Conservation (phyloP, 2,329 filamentous ascomycete species). For the Acephala macrosclerotiorum region DNA sequence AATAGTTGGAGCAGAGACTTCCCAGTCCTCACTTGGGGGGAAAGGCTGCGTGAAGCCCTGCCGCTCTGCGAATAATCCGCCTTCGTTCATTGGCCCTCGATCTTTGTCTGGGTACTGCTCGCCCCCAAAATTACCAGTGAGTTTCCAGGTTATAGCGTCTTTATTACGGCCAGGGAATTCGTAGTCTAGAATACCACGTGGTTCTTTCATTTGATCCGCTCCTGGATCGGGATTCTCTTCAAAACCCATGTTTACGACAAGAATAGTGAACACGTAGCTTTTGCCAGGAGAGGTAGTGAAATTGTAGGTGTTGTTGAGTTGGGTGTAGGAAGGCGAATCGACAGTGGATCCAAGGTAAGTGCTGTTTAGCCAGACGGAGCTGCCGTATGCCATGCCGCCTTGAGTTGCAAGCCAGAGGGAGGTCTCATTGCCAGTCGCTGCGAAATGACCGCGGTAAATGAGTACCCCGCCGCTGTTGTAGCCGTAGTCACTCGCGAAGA, state of each 20-base stretch:
- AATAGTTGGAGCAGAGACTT: slow-evolving; percentile 46
- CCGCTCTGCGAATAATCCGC: slow-evolving; percentile 66
- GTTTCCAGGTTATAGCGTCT: slow-evolving; percentile 62
- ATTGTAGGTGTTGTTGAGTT: slow-evolving; percentile 61
- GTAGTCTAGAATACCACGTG: slow-evolving; percentile 67
- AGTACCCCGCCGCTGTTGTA: slow-evolving; percentile 69
- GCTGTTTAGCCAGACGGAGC: slow-evolving; percentile 68
- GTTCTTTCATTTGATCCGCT: slow-evolving; percentile 64
- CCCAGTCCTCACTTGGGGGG: slow-evolving; percentile 54
- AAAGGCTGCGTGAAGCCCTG: slow-evolving; percentile 67
- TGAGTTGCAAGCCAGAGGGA: slow-evolving; percentile 63
- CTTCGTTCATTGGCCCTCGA: slow-evolving; percentile 70
- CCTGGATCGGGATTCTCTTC: slow-evolving; percentile 70
- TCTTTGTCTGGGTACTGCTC: slow-evolving; percentile 65
- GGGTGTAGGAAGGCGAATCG: slow-evolving; percentile 63
- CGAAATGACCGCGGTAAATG: slow-evolving; percentile 73
- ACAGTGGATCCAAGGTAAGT: slow-evolving; percentile 65
- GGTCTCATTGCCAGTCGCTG: slow-evolving; percentile 64
- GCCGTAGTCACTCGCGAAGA: slow-evolving; percentile 76
- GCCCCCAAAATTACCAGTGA: slow-evolving; percentile 71
- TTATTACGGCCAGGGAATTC: slow-evolving; percentile 54
- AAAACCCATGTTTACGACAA: slow-evolving; percentile 76
- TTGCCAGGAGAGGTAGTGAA: slow-evolving; percentile 56
- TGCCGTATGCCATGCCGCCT: slow-evolving; percentile 71
- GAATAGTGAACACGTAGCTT: slow-evolving; percentile 67